A percentile compares a stretch with the other conserved stretches of the same genome.
phyloP scores from a whole-genome alignment of 1,284 basidiomycete genomes.

The Earliella scabrosa region DNA sequence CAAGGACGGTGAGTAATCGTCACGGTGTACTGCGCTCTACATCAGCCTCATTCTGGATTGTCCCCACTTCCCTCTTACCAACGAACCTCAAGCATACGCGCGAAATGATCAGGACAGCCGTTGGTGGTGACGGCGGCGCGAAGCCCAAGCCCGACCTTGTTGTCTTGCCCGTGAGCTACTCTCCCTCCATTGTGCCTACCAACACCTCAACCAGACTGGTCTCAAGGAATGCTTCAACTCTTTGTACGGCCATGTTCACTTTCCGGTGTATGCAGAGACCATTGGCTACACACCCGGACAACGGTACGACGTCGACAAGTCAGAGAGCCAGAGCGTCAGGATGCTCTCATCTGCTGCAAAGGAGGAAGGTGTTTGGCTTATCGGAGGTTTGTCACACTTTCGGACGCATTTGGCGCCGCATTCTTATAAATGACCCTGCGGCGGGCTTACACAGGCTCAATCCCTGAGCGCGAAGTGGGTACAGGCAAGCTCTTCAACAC shows the following conservation, averaged over 20 bases:
- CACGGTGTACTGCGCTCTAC: neutral
- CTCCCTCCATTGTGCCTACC: too few relatives aligned
- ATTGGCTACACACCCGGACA: slow-evolving; percentile 66
- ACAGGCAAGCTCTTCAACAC: slow-evolving; percentile 90
- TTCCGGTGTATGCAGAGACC: slow-evolving; percentile 84
- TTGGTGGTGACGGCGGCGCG: slow-evolving; percentile 42
- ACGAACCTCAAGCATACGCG: slow-evolving; percentile 79
- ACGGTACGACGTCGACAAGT: slow-evolving; percentile 60
- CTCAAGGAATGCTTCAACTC: slow-evolving; percentile 96
- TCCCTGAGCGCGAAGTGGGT: slow-evolving; percentile 77
- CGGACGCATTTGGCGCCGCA: neutral
- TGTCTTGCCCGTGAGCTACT: slow-evolving; percentile 80
- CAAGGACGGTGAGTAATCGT: slow-evolving; percentile 59
- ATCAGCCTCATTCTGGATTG: neutral
- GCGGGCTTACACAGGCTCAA: slow-evolving; percentile 63
- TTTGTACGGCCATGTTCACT: slow-evolving; percentile 89
- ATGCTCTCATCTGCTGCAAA: slow-evolving; percentile 86
- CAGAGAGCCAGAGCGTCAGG: slow-evolving; percentile 78
- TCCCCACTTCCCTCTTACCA: slow-evolving; percentile 36
- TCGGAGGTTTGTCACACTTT: slow-evolving; percentile 73
- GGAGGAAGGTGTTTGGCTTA: slow-evolving; percentile 83
- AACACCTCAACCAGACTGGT: neutral
- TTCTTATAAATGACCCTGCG: neutral
- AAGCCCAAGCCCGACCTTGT: slow-evolving; percentile 76
- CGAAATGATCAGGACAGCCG: slow-evolving; percentile 79